Conservation (phyloP, 225 moss, liverwort and hornwort genomes). For the Climacium dendroides region DNA sequence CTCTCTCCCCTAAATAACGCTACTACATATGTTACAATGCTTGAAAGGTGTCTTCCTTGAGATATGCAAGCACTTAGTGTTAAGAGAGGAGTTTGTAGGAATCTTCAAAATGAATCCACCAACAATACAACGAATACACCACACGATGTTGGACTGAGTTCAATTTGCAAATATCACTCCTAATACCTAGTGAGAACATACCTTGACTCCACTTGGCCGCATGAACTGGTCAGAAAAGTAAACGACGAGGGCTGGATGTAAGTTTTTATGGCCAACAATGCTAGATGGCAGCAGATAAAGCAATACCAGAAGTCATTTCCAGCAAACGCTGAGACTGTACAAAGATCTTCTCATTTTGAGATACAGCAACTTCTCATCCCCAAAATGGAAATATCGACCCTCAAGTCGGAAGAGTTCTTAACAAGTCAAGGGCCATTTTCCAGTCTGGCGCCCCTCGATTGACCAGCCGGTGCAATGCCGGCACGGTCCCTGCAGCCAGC, state of each 20-base stretch:
- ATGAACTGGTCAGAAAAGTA: background rate
- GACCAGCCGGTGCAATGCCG: constrained; percentile 30
- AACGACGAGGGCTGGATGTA: background rate
- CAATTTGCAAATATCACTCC: background rate
- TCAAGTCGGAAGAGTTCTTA: constrained; percentile 52
- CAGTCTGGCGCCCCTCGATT: constrained; percentile 41
- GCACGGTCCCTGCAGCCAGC: constrained; percentile 42
- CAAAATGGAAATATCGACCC: background rate
- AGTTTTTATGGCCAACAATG: background rate
- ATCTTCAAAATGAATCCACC: background rate
- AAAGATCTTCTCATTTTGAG: no score
- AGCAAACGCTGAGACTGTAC: background rate
- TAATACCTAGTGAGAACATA: background rate
- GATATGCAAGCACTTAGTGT: background rate
- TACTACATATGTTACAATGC: background rate
- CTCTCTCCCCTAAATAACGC: background rate
- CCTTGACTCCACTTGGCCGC: background rate
- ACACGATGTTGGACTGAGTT: background rate
- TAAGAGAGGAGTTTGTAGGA: background rate
- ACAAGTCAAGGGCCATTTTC: constrained; percentile 54
- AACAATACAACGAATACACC: background rate
- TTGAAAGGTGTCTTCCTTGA: background rate
- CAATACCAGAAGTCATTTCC: background rate
- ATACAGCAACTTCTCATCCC: background rate
- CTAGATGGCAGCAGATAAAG: background rate